Base-by-base conservation (phyloP, 495 filamentous ascomycete genomes). In the Aspergillus kassunensis region DNA sequence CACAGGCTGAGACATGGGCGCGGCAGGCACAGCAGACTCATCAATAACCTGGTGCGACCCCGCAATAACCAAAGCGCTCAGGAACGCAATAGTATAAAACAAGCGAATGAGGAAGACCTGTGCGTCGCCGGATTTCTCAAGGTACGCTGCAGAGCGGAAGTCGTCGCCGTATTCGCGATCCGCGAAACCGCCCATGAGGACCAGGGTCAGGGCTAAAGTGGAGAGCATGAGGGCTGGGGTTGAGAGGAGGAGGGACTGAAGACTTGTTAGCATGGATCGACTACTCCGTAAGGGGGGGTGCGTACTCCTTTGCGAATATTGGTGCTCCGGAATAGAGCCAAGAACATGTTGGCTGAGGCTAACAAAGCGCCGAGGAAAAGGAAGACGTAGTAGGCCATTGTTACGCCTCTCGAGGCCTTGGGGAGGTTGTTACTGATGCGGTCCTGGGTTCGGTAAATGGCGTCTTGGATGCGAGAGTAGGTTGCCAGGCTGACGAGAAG, bases 231-330 rank as follows among this genome's bases (percentile, higher is more conserved):
- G 51, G 24, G 35, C 31, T 18, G 33, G 16, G 34, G 36, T 37
- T 4, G 9, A 15, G 4, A 53, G 23, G 18, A 53, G 18, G n/a
- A 39, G 16, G 9, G 24, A 1, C 42, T 53, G 19, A 12, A 21
- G 25, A 2, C 3, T 21, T 25, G 21, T 9, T 44, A 25, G 11
- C 10, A 19, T 44, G 5, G 4, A 33, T 33, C 6, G 6, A 10
- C 31, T 3, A 15, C 31, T 27, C 9, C 0, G 19, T 24, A 21
- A 13, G 27, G 11, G 16, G 25, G 25, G 15, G 29, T 8, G 29
- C 55, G 4, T 56, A 62, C 59, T 15, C 56, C 56, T 20, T 41
- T 29, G 6, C 53, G 40, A 10, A 58, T 23, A 18, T 52, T 49
- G 0, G 41, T 13, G 6, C 42, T 39, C 8, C 41, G 46, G 9